Evolutionary conservation across 2,329 filamentous ascomycete species (phyloP).

Genomic region (Fusarium begoniae): DNA sequence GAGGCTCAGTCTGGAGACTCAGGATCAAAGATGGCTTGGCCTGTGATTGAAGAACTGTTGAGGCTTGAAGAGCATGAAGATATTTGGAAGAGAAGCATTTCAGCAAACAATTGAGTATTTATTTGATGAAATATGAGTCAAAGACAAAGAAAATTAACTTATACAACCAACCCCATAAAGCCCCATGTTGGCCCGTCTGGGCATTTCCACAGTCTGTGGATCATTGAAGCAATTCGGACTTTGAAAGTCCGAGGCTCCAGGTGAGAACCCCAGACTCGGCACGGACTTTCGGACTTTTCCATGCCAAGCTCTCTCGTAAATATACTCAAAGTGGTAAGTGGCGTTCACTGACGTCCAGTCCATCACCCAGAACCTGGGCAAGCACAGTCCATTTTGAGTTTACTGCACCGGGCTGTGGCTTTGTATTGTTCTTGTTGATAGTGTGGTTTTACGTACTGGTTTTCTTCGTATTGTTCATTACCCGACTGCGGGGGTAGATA

Average conservation of each 20-base stretch:
- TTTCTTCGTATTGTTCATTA: background rate
- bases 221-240: conserved; percentile 36
- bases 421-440: conserved; percentile 16
- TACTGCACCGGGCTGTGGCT: conserved; percentile 1
- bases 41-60: background rate
- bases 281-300: conserved; percentile 14
- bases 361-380: conserved; percentile 6
- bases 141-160: conserved; percentile 15
- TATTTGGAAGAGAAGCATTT: background rate
- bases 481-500: conserved; percentile 5
- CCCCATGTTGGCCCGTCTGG: background rate
- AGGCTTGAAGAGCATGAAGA: background rate
- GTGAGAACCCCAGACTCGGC: background rate
- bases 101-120: background rate
- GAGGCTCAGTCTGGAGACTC: background rate
- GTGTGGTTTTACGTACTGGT: conserved; percentile 4
- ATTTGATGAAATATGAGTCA: background rate
- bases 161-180: background rate
- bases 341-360: background rate
- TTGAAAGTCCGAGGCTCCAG: conserved; percentile 27
- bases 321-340: conserved; percentile 1
- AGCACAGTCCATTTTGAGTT: conserved; percentile 1
- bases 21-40: background rate
- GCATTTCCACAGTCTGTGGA: conserved; percentile 24
- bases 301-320: conserved; percentile 17